phyloP scores from a whole-genome alignment of 352 stramenopile species.

The Halophytophthora polymorphica region DNA sequence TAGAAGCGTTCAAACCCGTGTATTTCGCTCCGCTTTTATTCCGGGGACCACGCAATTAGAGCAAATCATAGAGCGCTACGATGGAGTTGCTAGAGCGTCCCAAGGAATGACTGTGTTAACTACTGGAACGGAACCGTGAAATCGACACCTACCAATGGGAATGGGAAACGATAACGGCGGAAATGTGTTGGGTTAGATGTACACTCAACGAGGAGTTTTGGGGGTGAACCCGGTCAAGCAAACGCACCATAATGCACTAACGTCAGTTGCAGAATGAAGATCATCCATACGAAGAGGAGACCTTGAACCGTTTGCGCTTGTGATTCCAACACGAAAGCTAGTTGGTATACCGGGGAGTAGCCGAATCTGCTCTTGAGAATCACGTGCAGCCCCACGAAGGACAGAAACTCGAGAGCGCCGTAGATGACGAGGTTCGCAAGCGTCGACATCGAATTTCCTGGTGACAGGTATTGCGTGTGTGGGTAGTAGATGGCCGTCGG shows the following conservation, averaged over 20 bases:
- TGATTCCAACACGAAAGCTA: constrained; percentile 37
- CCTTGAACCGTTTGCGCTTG: constrained; percentile 16
- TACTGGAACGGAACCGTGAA: too few relatives aligned
- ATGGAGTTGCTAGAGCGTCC: too few relatives aligned
- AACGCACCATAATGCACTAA: constrained; percentile 24
- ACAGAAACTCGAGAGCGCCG: constrained; percentile 5
- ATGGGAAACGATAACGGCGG: too few relatives aligned
- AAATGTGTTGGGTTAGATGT: too few relatives aligned
- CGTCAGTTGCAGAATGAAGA: constrained; percentile 20
- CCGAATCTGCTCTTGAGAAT: constrained; percentile 17
- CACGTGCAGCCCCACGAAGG: constrained; percentile 7
- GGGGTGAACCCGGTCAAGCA: too few relatives aligned
- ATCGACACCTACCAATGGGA: too few relatives aligned
- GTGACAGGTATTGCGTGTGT: constrained; percentile 1
- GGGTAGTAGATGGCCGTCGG: constrained; percentile 23
- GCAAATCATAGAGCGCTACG: too few relatives aligned
- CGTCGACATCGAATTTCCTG: neutral
- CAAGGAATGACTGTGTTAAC: too few relatives aligned
- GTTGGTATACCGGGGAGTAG: constrained; percentile 16
- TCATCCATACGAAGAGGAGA: constrained; percentile 19
- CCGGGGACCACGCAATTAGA: too few relatives aligned
- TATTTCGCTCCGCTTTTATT: too few relatives aligned
- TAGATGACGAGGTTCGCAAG: constrained; percentile 7
- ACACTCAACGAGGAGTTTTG: too few relatives aligned
- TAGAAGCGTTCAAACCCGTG: too few relatives aligned